phyloP scores from a whole-genome alignment of 1,139 yeast species.

The Candida buenavistaensis region DNA sequence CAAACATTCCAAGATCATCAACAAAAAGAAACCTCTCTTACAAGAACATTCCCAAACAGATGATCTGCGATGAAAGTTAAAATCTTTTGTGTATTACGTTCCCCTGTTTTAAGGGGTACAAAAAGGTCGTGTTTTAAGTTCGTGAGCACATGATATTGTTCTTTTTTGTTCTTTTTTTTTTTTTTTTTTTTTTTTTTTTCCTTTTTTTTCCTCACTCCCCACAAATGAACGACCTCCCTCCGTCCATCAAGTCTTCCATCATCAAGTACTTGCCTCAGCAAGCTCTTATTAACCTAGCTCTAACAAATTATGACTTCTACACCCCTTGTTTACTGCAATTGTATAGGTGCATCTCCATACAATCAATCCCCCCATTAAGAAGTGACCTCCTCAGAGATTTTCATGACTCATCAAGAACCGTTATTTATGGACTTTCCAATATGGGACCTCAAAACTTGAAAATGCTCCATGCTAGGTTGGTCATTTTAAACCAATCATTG shows the following conservation, averaged over 20 bases:
- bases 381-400: constrained; percentile 21
- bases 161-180: too few species aligned
- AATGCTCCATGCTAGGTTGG: constrained; percentile 32
- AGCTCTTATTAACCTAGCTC: constrained; percentile 33
- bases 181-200: too few species aligned
- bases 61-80: too few species aligned
- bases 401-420: constrained; percentile 23
- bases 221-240: constrained; percentile 2
- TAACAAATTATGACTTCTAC: constrained; percentile 38
- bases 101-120: too few species aligned
- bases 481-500: constrained; percentile 27
- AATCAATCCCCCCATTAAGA: constrained; percentile 22
- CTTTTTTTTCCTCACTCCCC: too few species aligned
- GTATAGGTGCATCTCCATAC: constrained; percentile 30
- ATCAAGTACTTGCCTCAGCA: constrained; percentile 35
- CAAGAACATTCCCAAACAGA: too few species aligned
- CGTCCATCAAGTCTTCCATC: constrained; percentile 12
- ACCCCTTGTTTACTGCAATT: constrained; percentile 33
- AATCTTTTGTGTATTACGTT: too few species aligned
- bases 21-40: too few species aligned
- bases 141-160: too few species aligned
- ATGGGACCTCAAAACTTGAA: constrained; percentile 15
- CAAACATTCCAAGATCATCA: too few species aligned
- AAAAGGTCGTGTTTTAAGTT: too few species aligned
- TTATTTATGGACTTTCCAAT: constrained; percentile 25